Evolutionary conservation across 2,329 filamentous ascomycete species (phyloP), one percentile per base, ranked within the genome.

Genomic region (Neofusicoccum laricinum): DNA sequence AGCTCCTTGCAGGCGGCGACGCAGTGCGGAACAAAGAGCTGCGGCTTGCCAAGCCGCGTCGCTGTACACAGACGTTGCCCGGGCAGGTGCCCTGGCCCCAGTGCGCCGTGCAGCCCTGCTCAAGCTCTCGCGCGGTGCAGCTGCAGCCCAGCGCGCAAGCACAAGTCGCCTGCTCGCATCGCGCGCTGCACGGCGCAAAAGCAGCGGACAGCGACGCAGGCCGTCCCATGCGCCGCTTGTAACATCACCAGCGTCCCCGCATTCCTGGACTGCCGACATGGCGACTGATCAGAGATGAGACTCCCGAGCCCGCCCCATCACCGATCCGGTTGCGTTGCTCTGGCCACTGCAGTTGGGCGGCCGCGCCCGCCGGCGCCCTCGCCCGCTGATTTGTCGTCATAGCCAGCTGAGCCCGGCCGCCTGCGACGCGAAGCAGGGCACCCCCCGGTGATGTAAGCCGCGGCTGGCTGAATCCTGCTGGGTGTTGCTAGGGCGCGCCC

Each of bases 11-110:
- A 57, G 50, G 21, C 50, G 62, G 41, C 62, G 62, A 51, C 43
- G 62, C 62, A 53, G 40, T 40, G 50, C 50, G 62, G 62, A 63
- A 64, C 62, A 64, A 64, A 64, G 62, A 59, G 55, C 41, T 59
- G 55, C 41, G 55, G 55, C 41, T 36, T 59, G 55, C 55, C 55
- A 59, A 59, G 55, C 3, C 53, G 21, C 36, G 21, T 57, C 53
- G 32, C 14, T 46, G 55, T 59, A 59, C 55, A 59, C 55, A 59
- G 62, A 48, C 62, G 62, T 64, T 64, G 62, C 62, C 62, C 43
- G 62, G 62, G 32, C 62, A 64, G 62, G 34, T 32, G 62, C 62
- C 62, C 43, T 41, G 62, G 51, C 62, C 62, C 36, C 45, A 15
- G 11, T 50, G 38, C 46, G 61, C 49, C 36, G 50, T 41, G 49